A percentile compares a stretch with the other conserved stretches of the same genome.
Conservation (phyloP, 2,329 filamentous ascomycete species). For the Ascochyta pisi region DNA sequence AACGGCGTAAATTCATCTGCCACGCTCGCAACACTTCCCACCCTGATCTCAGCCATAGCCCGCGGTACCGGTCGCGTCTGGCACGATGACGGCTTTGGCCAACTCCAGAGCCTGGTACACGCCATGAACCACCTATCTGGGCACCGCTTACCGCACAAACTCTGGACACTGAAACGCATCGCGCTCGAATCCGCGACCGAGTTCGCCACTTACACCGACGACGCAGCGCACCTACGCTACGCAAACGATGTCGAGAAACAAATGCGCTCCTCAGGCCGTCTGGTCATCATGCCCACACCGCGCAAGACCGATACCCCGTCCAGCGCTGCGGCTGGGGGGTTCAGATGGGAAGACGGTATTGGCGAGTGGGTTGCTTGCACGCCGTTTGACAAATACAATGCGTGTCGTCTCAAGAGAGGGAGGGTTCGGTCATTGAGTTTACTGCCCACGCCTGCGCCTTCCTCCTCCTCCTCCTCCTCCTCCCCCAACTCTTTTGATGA, state of each 20-base stretch:
- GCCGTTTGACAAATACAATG: constrained; percentile 41
- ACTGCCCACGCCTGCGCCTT: constrained; percentile 33
- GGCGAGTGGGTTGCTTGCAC: constrained; percentile 56
- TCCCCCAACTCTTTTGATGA: too few relatives aligned
- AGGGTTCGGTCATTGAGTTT: constrained; percentile 31
- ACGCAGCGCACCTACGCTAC: constrained; percentile 37
- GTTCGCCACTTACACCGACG: constrained; percentile 44
- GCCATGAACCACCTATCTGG: constrained; percentile 34
- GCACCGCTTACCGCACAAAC: constrained; percentile 36
- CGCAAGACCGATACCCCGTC: constrained; percentile 38
- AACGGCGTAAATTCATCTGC: constrained; percentile 30
- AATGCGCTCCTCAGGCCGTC: constrained; percentile 38
- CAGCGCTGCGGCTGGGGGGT: constrained; percentile 31
- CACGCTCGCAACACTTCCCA: constrained; percentile 33
- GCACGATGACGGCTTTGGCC: constrained; percentile 44
- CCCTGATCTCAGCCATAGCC: constrained; percentile 42
- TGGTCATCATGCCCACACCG: constrained; percentile 37
- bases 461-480: too few relatives aligned
- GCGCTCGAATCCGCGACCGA: constrained; percentile 47
- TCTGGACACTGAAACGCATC: constrained; percentile 46
- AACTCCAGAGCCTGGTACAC: constrained; percentile 41
- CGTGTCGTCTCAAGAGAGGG: constrained; percentile 22
- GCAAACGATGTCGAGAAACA: constrained; percentile 40
- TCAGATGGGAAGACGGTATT: constrained; percentile 55
- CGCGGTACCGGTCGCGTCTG: constrained; percentile 46